Conservation (phyloP, 192 early-diverging fungal genomes). For the Thamnidium elegans region DNA sequence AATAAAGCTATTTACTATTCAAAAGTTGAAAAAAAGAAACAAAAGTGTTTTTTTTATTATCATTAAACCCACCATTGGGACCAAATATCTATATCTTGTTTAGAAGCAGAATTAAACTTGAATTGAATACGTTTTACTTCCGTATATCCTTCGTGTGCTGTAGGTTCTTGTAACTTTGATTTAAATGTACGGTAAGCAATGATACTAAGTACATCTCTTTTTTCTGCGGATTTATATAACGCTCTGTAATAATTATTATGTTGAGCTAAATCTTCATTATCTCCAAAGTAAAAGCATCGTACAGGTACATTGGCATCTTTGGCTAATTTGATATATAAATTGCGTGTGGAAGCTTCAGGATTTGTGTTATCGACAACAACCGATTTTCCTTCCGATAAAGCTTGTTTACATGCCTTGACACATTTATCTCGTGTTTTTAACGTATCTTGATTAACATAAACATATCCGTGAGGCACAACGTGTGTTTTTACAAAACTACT, state of each 20-base stretch:
- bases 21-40: neutral
- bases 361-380: conserved; percentile 92
- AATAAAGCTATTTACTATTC: no score
- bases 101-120: conserved; percentile 44
- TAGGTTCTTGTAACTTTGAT: conserved; percentile 46
- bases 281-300: conserved; percentile 61
- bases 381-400: conserved; percentile 47
- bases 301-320: conserved; percentile 51
- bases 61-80: conserved; percentile 53
- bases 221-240: conserved; percentile 16
- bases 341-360: conserved; percentile 56
- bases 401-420: conserved; percentile 47
- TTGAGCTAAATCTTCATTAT: conserved; percentile 53
- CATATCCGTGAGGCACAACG: conserved; percentile 61
- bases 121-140: conserved; percentile 62
- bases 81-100: conserved; percentile 45
- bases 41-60: neutral
- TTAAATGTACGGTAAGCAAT: conserved; percentile 56
- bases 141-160: conserved; percentile 53
- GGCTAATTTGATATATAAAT: conserved; percentile 64
- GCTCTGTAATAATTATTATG: conserved; percentile 82
- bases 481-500: conserved; percentile 66
- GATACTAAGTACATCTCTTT: conserved; percentile 37
- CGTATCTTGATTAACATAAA: conserved; percentile 79
- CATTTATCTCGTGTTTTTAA: conserved; percentile 80